phyloP scores from a whole-genome alignment of 257 asterid genomes.

The Solanum paucissectum region DNA sequence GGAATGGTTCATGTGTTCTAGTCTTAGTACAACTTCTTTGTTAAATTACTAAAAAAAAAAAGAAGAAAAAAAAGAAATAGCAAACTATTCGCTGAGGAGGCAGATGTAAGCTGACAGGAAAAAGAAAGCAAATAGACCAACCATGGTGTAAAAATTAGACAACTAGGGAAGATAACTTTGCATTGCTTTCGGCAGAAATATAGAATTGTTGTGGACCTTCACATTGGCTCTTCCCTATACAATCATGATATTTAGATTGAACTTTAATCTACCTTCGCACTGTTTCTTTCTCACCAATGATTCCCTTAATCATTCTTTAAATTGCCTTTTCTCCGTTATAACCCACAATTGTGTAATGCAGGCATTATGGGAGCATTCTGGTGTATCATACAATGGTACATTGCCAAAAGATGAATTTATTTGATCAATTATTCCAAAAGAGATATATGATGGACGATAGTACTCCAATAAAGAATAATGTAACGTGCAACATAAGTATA shows the following conservation, averaged over 20 bases:
- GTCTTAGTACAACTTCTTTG: background rate
- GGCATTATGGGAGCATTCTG: background rate
- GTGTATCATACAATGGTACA: background rate
- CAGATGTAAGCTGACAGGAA: background rate
- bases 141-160: background rate
- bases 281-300: background rate
- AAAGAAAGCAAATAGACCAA: background rate
- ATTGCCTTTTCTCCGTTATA: background rate
- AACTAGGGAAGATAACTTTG: background rate
- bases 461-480: background rate
- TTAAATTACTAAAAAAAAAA: background rate
- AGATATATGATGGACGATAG: background rate
- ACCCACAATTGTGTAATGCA: background rate
- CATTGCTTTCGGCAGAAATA: background rate
- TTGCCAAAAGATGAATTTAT: background rate
- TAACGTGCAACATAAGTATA: background rate
- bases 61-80: background rate
- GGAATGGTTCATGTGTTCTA: background rate
- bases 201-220: background rate
- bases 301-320: background rate
- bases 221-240: background rate
- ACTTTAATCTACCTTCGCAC: background rate
- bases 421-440: background rate
- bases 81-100: background rate
- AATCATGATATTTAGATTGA: background rate